Percentiles rank a stretch among this genome's conserved stretches.
These are phyloP conservation scores for Rhodamnia argentea DNA, from an alignment of 345 rosid species.

Conservation along the genomic window DNA sequence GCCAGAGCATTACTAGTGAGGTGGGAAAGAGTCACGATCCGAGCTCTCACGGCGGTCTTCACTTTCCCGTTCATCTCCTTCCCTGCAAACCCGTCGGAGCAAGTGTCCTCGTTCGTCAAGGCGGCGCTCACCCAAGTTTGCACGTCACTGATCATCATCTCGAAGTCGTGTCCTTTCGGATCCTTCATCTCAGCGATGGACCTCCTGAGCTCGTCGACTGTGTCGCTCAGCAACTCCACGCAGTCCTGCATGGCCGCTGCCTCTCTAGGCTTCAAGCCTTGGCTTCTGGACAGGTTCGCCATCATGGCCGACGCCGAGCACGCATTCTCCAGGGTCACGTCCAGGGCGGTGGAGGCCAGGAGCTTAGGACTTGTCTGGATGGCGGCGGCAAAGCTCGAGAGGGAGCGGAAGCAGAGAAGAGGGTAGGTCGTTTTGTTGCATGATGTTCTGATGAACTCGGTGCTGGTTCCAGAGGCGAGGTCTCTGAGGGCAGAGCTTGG, in stretches of 20 bases:
- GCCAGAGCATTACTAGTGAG: constrained; percentile 76
- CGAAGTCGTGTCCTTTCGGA: constrained; percentile 16
- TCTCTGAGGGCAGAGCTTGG: constrained; percentile 14
- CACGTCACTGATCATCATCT: constrained; percentile 31
- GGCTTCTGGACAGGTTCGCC: constrained; percentile 30
- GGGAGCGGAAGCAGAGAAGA: constrained; percentile 49
- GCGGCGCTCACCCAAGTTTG: constrained; percentile 85
- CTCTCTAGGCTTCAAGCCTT: constrained; percentile 36
- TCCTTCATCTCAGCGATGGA: constrained; percentile 50
- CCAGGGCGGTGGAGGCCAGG: constrained; percentile 57
- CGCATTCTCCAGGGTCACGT: constrained; percentile 38
- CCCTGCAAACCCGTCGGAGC: constrained; percentile 59
- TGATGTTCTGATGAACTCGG: constrained; percentile 48
- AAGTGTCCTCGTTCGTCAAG: constrained; percentile 57
- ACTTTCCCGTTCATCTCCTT: constrained; percentile 23
- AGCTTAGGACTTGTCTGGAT: constrained; percentile 66
- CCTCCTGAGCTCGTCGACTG: constrained; percentile 41
- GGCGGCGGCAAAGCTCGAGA: constrained; percentile 32
- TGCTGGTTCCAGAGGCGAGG: constrained; percentile 7
- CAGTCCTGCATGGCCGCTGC: constrained; percentile 56
- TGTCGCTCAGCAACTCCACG: constrained; percentile 44
- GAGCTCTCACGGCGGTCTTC: constrained; percentile 23
- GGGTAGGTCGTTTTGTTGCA: constrained; percentile 59
- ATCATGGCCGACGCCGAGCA: constrained; percentile 27
- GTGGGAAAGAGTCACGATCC: constrained; percentile 36